phyloP scores from a whole-genome alignment of 1,139 yeast genomes.

The Saccharomyces hybrid region DNA sequence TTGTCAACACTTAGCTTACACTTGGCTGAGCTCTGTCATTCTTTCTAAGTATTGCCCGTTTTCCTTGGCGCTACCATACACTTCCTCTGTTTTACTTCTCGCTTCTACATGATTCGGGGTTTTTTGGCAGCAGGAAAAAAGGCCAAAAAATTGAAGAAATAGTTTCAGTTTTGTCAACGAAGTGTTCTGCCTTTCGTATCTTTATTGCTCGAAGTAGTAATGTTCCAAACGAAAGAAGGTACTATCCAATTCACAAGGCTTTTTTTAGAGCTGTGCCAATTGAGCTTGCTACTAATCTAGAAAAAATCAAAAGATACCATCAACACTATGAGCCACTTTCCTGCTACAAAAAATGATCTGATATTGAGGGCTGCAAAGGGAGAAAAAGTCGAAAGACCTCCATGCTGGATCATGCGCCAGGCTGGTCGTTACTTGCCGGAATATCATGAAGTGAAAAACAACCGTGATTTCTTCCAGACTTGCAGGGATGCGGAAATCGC shows the following conservation, averaged over 20 bases:
- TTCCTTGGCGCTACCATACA: not conserved
- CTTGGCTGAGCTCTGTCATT: no score
- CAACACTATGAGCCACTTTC: constrained; percentile 34
- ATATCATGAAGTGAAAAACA: constrained; percentile 81
- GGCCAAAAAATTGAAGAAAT: not conserved
- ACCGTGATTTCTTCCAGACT: constrained; percentile 85
- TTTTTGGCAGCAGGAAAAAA: not conserved
- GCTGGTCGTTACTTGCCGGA: constrained; percentile 67
- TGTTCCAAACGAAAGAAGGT: not conserved
- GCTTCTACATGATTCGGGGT: not conserved
- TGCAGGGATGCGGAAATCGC: constrained; percentile 94
- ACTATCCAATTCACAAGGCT: no score
- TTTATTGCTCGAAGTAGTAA: not conserved
- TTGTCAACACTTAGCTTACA: no score
- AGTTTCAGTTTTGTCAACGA: not conserved
- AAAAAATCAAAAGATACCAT: not conserved
- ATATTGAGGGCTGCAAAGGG: constrained; percentile 83
- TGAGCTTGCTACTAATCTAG: no score
- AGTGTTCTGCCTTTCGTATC: not conserved
- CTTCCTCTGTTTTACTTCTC: not conserved
- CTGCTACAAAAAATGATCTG: constrained; percentile 78
- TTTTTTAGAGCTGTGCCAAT: no score
- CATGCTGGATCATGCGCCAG: constrained; percentile 88
- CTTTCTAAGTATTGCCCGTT: no score
- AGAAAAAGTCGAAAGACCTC: constrained; percentile 91